Percentiles rank a stretch among this genome's conserved stretches.
phyloP scores from a whole-genome alignment of 352 stramenopile genomes.

The Phytophthora megakarya region DNA sequence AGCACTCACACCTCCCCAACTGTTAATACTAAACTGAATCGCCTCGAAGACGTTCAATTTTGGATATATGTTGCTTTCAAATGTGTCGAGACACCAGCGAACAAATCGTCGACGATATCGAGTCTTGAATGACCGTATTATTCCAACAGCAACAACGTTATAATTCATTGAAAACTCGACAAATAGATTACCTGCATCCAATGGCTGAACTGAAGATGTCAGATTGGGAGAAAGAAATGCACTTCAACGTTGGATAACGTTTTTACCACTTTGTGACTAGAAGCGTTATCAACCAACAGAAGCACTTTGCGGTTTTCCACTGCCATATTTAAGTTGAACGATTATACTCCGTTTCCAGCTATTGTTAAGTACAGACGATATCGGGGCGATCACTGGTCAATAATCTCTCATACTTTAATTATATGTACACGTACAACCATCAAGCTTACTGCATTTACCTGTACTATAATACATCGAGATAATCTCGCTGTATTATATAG shows the following conservation, averaged over 20 bases:
- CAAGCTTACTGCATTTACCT: too few relatives aligned
- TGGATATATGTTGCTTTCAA: neutral
- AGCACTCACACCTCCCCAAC: conserved; percentile 1
- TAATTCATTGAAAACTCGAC: too few relatives aligned
- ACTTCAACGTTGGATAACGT: conserved; percentile 7
- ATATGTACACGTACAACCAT: too few relatives aligned
- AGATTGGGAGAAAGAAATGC: conserved; percentile 3
- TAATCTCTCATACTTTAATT: too few relatives aligned
- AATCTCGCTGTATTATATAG: too few relatives aligned
- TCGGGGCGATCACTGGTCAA: too few relatives aligned
- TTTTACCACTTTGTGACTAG: conserved; percentile 12
- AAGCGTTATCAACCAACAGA: conserved; percentile 16
- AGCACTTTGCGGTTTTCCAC: conserved; percentile 9
- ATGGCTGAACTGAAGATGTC: conserved; percentile 3
- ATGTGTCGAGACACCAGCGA: conserved; percentile 16
- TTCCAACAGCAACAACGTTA: too few relatives aligned
- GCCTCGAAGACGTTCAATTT: conserved; percentile 13
- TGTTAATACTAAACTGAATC: conserved; percentile 14
- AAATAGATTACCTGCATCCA: conserved; percentile 12
- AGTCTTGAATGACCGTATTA: neutral
- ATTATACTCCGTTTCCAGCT: too few relatives aligned
- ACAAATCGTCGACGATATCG: conserved; percentile 18
- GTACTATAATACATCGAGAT: too few relatives aligned
- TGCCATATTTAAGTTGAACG: conserved; percentile 16
- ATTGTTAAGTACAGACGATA: too few relatives aligned